Conservation (phyloP, 805 yeast genomes). For the Cyberlindnera galapagoensis region DNA sequence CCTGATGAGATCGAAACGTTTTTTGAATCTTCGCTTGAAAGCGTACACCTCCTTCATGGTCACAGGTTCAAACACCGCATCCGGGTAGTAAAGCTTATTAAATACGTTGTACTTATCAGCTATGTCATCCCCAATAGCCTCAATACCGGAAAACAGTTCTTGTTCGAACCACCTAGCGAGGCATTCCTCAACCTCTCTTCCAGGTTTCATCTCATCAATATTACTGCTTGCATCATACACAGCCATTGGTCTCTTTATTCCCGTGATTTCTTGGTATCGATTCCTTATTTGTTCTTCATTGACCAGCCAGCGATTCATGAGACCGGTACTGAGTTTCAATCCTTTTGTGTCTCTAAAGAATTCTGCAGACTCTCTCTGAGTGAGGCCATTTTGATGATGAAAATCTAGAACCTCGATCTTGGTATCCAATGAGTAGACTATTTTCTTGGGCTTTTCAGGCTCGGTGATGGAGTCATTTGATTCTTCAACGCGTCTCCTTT, state of each 20-base stretch:
- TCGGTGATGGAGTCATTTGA: no score
- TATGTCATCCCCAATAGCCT: slow-evolving; percentile 25
- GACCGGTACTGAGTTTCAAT: no score
- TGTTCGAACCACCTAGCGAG: slow-evolving; percentile 33
- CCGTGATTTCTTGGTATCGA: slow-evolving; percentile 22
- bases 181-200: slow-evolving; percentile 28
- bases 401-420: slow-evolving; percentile 8
- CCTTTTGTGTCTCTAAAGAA: no score
- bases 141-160: slow-evolving; percentile 23
- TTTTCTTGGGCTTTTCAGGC: no score
- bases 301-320: slow-evolving; percentile 32
- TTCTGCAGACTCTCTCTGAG: no score
- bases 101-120: slow-evolving; percentile 24
- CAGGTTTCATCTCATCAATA: no score
- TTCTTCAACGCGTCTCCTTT: no score
- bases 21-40: slow-evolving; percentile 12
- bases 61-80: no score
- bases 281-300: slow-evolving; percentile 27
- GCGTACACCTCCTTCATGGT: no score
- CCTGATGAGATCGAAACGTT: slow-evolving; percentile 42
- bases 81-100: slow-evolving; percentile 16
- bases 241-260: slow-evolving; percentile 21
- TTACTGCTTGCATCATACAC: no score
- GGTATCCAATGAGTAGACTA: no score
- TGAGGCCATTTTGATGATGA: no score